Conservation (phyloP, 2,329 filamentous ascomycete species). For the Macrophomina pseudophaseolina region DNA sequence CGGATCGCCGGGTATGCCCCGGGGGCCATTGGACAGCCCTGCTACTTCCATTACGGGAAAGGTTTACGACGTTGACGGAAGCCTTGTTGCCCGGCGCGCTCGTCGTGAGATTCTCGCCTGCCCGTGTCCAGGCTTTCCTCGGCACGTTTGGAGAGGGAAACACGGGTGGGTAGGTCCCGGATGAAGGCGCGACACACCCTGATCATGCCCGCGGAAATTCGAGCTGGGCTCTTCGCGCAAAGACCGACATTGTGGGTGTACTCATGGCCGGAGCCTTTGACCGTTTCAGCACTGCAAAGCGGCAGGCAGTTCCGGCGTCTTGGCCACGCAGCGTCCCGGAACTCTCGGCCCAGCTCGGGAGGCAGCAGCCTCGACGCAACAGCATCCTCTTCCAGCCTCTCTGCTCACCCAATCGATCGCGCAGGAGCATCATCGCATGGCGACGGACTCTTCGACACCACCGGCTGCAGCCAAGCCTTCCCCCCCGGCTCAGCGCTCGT, state of each 20-base stretch:
- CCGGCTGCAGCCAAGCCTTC: background rate
- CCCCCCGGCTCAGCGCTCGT: background rate
- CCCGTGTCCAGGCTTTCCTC: too few species aligned
- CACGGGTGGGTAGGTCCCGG: too few species aligned
- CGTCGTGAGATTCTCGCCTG: too few species aligned
- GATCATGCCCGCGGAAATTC: too few species aligned
- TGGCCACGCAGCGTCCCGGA: background rate
- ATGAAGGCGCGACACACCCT: too few species aligned
- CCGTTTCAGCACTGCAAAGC: background rate
- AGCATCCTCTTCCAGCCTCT: background rate
- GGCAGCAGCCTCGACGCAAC: background rate
- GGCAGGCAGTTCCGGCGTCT: background rate
- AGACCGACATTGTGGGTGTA: too few species aligned
- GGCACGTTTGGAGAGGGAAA: too few species aligned
- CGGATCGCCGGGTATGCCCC: background rate
- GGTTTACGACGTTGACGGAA: background rate
- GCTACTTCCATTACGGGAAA: background rate
- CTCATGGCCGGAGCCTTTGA: background rate
- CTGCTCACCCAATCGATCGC: background rate
- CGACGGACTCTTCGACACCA: background rate
- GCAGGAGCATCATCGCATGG: too few species aligned
- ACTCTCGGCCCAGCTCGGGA: background rate
- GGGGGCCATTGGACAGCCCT: background rate
- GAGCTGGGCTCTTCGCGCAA: too few species aligned
- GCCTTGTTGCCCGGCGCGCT: too few species aligned